Conservation (phyloP, 2,329 filamentous ascomycete genomes). For the Dendryphion nanum region DNA sequence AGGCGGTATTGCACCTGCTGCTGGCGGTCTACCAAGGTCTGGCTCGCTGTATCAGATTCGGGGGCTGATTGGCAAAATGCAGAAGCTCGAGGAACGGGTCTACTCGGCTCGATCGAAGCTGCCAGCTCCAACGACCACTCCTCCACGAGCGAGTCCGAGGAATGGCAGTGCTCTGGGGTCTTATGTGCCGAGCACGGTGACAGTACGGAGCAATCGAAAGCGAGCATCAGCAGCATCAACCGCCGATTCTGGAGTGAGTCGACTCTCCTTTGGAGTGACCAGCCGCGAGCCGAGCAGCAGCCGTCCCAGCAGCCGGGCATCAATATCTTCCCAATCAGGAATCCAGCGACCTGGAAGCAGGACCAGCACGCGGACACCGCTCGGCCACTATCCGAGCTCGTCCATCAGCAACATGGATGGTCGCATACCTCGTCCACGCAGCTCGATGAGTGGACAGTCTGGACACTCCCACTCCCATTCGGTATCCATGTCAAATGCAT, state of each 20-base stretch:
- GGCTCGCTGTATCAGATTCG: slow-evolving; percentile 89
- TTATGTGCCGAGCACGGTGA: slow-evolving; percentile 55
- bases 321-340: slow-evolving; percentile 36
- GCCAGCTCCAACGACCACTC: slow-evolving; percentile 74
- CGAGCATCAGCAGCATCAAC: slow-evolving; percentile 58
- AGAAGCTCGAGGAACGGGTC: slow-evolving; percentile 89
- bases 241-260: slow-evolving; percentile 40
- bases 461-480: slow-evolving; percentile 34
- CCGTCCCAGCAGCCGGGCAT: slow-evolving; percentile 71
- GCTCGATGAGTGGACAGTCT: slow-evolving; percentile 64
- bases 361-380: slow-evolving; percentile 64
- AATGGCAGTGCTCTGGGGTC: slow-evolving; percentile 50
- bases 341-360: slow-evolving; percentile 58
- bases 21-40: slow-evolving; percentile 53
- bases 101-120: slow-evolving; percentile 89
- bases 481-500: slow-evolving; percentile 21
- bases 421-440: slow-evolving; percentile 58
- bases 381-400: slow-evolving; percentile 54
- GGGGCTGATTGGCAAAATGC: slow-evolving; percentile 93
- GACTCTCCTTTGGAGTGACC: slow-evolving; percentile 51
- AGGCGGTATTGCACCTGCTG: slow-evolving; percentile 49
- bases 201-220: slow-evolving; percentile 65
- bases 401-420: slow-evolving; percentile 47
- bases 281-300: slow-evolving; percentile 41
- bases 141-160: slow-evolving; percentile 77